Percentiles rank a stretch among this genome's conserved stretches.
Evolutionary conservation across 176 grass and related monocot genomes (phyloP).

Genomic region (Lolium perenne): DNA sequence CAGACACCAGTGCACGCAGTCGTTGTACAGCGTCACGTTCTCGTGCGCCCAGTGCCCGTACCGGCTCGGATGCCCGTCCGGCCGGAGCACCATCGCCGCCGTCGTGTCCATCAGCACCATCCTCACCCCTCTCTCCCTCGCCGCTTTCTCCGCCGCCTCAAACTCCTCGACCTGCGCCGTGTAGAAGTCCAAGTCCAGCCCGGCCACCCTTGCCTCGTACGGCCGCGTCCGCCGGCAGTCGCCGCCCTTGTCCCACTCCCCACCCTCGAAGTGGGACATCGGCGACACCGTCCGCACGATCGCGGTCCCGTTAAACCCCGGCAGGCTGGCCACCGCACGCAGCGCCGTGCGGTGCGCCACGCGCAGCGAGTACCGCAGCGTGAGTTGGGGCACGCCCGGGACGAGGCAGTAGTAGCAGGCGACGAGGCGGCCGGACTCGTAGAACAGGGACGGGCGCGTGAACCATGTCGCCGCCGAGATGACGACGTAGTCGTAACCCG

Average conservation of each 20-base stretch:
- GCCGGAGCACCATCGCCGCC: constrained; percentile 50
- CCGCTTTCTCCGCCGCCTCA: constrained; percentile 25
- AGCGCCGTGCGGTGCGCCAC: constrained; percentile 49
- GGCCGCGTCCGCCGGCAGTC: constrained; percentile 42
- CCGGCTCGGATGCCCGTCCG: constrained; percentile 72
- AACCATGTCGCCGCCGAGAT: constrained; percentile 72
- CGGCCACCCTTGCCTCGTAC: constrained; percentile 41
- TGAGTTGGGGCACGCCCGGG: constrained; percentile 51
- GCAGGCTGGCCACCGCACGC: not conserved
- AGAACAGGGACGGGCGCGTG: constrained; percentile 49
- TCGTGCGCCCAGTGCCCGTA: constrained; percentile 52
- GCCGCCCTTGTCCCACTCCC: not conserved
- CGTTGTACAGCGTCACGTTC: constrained; percentile 55
- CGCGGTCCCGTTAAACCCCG: constrained; percentile 23
- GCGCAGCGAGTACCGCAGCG: constrained; percentile 41
- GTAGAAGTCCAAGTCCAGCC: constrained; percentile 51
- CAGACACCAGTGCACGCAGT: constrained; percentile 77
- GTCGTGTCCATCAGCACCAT: constrained; percentile 71
- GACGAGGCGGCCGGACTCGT: constrained; percentile 43
- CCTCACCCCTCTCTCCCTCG: not conserved
- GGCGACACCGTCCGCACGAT: constrained; percentile 55
- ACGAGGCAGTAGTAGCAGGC: constrained; percentile 53
- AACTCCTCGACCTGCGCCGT: constrained; percentile 65
- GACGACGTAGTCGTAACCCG: constrained; percentile 58
- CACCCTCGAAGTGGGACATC: too few relatives aligned